phyloP scores from a whole-genome alignment of 768 basidiomycete genomes.

The Mycena vulgaris region DNA sequence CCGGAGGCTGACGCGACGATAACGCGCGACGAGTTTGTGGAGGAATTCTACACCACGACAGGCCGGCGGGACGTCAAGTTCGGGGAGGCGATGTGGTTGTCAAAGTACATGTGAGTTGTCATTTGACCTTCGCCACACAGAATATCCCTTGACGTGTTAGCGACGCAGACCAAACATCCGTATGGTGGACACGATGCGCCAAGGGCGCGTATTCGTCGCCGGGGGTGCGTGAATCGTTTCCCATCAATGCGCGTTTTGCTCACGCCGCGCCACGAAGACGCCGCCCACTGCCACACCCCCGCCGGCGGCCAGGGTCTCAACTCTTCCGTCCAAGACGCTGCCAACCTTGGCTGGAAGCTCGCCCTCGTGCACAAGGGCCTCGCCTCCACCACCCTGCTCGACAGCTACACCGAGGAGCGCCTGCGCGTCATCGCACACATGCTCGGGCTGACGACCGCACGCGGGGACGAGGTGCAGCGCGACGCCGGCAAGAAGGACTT shows the following conservation, averaged over 20 bases:
- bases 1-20: not conserved
- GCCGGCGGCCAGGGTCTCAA: not conserved
- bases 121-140: not conserved
- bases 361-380: not conserved
- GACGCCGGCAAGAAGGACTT: too few species aligned
- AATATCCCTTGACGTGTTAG: not conserved
- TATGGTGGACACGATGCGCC: not conserved
- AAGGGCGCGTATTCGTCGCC: not conserved
- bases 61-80: constrained; percentile 1
- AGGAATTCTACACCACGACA: not conserved
- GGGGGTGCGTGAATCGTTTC: not conserved
- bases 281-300: not conserved
- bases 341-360: not conserved
- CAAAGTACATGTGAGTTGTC: not conserved
- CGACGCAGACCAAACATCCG: not conserved
- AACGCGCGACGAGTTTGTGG: not conserved
- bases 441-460: not conserved
- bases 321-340: not conserved
- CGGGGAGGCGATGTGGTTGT: not conserved
- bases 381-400: not conserved
- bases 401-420: not conserved
- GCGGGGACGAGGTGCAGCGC: too few species aligned
- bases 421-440: not conserved
- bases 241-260: not conserved
- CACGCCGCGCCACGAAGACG: not conserved